Base-by-base conservation (phyloP, 768 basidiomycete species). In the Collybia sp. region DNA sequence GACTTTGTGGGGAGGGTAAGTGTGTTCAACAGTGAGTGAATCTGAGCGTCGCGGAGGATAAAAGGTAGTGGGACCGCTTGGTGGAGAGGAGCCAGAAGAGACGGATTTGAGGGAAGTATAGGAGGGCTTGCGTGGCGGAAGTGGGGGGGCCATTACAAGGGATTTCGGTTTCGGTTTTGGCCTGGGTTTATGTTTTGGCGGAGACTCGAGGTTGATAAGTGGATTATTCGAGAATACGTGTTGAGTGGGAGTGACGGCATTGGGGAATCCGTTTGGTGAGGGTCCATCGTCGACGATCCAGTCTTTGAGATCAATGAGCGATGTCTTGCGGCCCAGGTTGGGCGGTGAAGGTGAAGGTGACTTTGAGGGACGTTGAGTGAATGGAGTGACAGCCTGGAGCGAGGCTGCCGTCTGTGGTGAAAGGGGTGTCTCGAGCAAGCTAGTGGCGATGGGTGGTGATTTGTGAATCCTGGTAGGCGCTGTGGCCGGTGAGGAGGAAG, bases 241-340 rank as follows among this genome's bases (percentile, higher is more conserved):
- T 15, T 41, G 16, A 20, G 34, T 49, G 33, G 42, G 43, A 13
- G 50, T 37, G 31, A 49, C 36, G 46, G 59, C 10, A 62, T 64
- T 1, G 63, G 62, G 53, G 10, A 18, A 37, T 10, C 35, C 35
- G 35, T 37, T 37, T 39, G 65, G 60, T 31, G 55, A 54, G 17
- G 75, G 71, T 9, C 76, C 79, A 51, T 83, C 80, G 40, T 83
- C 84, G 44, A 85, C 67, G 44, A 85, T 75, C 84, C 85, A 87
- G 60, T 88, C 85, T 47, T 75, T 76, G 47, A 88, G 69, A 63
- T 88, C 85, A 52, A 86, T 77, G 43, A 85, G 67, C 31, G 85
- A 85, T 0, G 79, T 69, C 57, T 76, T 82, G 30, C 73, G 67
- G 18, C 70, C 71, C 13, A 76, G 65, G 50, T 68, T 68, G 10